phyloP scores from a whole-genome alignment of 2,329 filamentous ascomycete genomes.

The Colletotrichum melonis region DNA sequence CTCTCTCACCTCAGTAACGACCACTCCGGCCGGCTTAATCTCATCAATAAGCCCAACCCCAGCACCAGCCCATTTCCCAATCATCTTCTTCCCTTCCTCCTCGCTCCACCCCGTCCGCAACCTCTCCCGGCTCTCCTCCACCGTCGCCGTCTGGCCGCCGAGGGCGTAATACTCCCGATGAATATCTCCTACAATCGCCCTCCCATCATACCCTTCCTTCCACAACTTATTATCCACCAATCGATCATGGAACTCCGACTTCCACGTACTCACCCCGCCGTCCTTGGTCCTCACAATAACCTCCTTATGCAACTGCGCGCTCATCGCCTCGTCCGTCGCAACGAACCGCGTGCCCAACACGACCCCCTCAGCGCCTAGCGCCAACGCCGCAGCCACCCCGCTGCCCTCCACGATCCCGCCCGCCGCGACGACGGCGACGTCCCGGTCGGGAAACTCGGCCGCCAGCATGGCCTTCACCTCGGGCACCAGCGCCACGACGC shows the following conservation, averaged over 20 bases:
- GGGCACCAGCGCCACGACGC: constrained; percentile 67
- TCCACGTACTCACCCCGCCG: constrained; percentile 57
- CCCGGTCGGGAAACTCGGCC: constrained; percentile 46
- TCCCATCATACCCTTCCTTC: constrained; percentile 56
- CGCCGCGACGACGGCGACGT: constrained; percentile 62
- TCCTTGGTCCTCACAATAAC: constrained; percentile 54
- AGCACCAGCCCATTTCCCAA: constrained; percentile 55
- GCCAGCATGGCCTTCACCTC: constrained; percentile 64
- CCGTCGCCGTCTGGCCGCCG: constrained; percentile 21
- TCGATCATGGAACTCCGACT: constrained; percentile 59
- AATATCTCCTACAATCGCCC: constrained; percentile 52
- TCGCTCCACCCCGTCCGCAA: constrained; percentile 50
- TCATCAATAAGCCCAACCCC: constrained; percentile 58
- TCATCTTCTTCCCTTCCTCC: constrained; percentile 46
- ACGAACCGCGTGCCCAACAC: constrained; percentile 61
- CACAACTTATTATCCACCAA: constrained; percentile 52
- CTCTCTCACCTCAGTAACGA: constrained; percentile 54
- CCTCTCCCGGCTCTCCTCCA: constrained; percentile 53
- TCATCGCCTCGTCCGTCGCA: constrained; percentile 54
- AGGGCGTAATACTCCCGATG: constrained; percentile 51
- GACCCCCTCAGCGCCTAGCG: constrained; percentile 58
- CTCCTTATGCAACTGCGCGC: constrained; percentile 53
- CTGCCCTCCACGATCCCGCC: constrained; percentile 70
- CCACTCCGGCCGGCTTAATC: constrained; percentile 52
- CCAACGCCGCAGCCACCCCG: constrained; percentile 65